phyloP scores from a whole-genome alignment of 345 rosid species.

The Eucalyptus pauciflora region DNA sequence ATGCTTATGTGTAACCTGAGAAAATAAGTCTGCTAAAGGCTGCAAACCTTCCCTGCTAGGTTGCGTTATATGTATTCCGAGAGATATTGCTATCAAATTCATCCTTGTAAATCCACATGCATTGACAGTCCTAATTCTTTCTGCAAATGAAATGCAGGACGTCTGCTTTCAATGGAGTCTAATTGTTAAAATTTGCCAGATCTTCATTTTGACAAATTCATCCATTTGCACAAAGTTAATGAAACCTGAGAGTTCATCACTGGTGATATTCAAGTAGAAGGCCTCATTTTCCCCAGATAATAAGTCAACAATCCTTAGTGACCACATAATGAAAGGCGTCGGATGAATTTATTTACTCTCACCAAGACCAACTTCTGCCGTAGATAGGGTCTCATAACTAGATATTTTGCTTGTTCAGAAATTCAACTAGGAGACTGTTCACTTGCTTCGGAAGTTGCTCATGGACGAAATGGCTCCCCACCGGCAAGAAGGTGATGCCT shows the following conservation, averaged over 20 bases:
- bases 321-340: background rate
- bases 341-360: background rate
- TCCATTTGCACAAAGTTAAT: background rate
- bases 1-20: background rate
- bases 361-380: background rate
- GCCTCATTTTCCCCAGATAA: background rate
- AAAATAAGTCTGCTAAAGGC: background rate
- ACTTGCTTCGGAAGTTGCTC: constrained; percentile 19
- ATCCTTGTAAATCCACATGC: background rate
- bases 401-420: constrained; percentile 6
- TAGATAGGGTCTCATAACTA: background rate
- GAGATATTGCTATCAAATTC: background rate
- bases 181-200: background rate
- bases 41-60: background rate
- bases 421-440: constrained; percentile 14
- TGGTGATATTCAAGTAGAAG: background rate
- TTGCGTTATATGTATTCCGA: background rate
- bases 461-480: constrained; percentile 23
- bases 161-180: background rate
- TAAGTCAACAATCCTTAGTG: background rate
- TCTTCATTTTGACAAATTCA: background rate
- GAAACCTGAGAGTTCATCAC: background rate
- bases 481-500: constrained; percentile 5
- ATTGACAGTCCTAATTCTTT: background rate
- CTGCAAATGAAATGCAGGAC: background rate